A percentile compares a stretch with the other conserved stretches of the same genome.
phyloP scores from a whole-genome alignment of 805 yeast genomes.

The Candida hispaniensis region DNA sequence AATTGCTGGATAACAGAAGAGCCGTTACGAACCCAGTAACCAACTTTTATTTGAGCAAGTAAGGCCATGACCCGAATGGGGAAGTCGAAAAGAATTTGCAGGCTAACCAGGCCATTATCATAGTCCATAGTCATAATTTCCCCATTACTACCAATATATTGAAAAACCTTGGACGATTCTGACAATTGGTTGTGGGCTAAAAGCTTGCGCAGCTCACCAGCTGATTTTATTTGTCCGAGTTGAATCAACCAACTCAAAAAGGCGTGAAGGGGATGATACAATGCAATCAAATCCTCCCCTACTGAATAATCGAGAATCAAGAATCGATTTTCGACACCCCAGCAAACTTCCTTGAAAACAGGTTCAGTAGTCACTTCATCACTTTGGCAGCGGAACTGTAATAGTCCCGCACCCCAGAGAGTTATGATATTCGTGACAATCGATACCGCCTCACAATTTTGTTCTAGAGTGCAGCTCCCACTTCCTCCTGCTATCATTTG shows the following conservation, averaged over 20 bases:
- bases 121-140: too few species aligned
- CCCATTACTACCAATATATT: too few species aligned
- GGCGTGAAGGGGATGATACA: slow-evolving; percentile 73
- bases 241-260: slow-evolving; percentile 64
- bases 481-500: slow-evolving; percentile 29
- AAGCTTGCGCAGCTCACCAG: slow-evolving; percentile 21
- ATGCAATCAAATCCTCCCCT: slow-evolving; percentile 43
- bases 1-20: slow-evolving; percentile 67
- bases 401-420: slow-evolving; percentile 25
- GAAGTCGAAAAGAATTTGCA: slow-evolving; percentile 45
- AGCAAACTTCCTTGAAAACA: slow-evolving; percentile 16
- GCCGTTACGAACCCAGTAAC: slow-evolving; percentile 94
- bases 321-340: slow-evolving; percentile 21
- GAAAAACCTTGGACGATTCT: slow-evolving; percentile 1
- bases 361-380: slow-evolving; percentile 21
- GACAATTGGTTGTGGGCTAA: slow-evolving; percentile 17
- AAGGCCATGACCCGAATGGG: slow-evolving; percentile 68
- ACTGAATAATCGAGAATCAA: slow-evolving; percentile 35
- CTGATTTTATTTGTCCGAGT: slow-evolving; percentile 28
- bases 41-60: slow-evolving; percentile 74
- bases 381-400: slow-evolving; percentile 17
- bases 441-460: slow-evolving; percentile 20
- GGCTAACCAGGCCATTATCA: too few species aligned
- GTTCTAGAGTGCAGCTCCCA: slow-evolving; percentile 18
- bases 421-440: slow-evolving; percentile 22